Evolutionary conservation across 2,329 filamentous ascomycete species (phyloP).

Genomic region (Penicillium olsonii): DNA sequence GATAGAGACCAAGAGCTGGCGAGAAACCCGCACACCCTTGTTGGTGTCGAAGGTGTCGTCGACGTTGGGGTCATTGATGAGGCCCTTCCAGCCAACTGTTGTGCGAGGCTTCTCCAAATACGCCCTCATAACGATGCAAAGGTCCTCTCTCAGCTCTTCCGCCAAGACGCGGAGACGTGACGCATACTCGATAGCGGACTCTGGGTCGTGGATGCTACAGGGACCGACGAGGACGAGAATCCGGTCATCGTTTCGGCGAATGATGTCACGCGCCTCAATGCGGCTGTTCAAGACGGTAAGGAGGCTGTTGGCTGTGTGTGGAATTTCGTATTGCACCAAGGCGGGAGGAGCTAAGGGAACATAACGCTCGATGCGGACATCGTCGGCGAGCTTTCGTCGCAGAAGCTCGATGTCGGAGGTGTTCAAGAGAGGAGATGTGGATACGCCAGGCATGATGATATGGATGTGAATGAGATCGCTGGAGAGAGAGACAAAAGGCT

Average conservation of each 20-base stretch:
- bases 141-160: constrained; percentile 76
- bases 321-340: constrained; percentile 13
- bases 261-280: constrained; percentile 67
- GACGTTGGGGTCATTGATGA: constrained; percentile 99
- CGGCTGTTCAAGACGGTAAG: constrained; percentile 31
- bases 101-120: constrained; percentile 99
- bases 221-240: constrained; percentile 93
- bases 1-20: constrained; percentile 89
- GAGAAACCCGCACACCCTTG: constrained; percentile 85
- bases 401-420: constrained; percentile 19
- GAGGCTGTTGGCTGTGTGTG: constrained; percentile 9
- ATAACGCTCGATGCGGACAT: constrained; percentile 16
- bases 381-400: constrained; percentile 17
- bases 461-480: not conserved
- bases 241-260: constrained; percentile 74
- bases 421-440: constrained; percentile 7
- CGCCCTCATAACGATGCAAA: constrained; percentile 94
- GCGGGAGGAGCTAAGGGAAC: constrained; percentile 10
- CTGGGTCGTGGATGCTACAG: constrained; percentile 95
- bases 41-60: constrained; percentile 98
- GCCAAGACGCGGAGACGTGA: constrained; percentile 73
- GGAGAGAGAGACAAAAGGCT: not conserved
- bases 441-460: not conserved
- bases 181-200: constrained; percentile 84
- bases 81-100: constrained; percentile 96